A percentile compares a stretch with the other conserved stretches of the same genome.
Evolutionary conservation across 2,329 filamentous ascomycete genomes (phyloP).

Genomic region (Epichloe glyceriae): DNA sequence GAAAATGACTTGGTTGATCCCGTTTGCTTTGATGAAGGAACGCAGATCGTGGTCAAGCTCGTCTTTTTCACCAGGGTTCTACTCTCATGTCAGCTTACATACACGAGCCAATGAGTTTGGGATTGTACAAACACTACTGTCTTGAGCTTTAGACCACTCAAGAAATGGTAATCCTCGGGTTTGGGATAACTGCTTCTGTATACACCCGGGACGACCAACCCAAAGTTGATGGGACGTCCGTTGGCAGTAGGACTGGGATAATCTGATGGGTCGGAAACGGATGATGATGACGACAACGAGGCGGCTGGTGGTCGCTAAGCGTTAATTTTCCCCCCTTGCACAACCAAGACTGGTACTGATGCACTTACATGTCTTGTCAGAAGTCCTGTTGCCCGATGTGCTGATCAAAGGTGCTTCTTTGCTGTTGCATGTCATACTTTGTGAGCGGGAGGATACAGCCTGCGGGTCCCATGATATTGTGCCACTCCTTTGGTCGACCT

Average conservation of each 20-base stretch:
- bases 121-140: constrained; percentile 55
- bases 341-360: background rate
- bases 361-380: constrained; percentile 3
- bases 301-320: background rate
- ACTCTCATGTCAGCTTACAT: constrained; percentile 7
- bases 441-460: background rate
- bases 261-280: constrained; percentile 5
- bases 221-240: constrained; percentile 57
- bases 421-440: constrained; percentile 7
- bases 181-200: constrained; percentile 76
- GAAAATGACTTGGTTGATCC: constrained; percentile 62
- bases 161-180: constrained; percentile 54
- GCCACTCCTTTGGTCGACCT: constrained; percentile 12
- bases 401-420: constrained; percentile 5
- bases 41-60: constrained; percentile 37
- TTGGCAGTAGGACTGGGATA: constrained; percentile 13
- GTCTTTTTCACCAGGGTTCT: constrained; percentile 52
- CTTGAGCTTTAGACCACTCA: constrained; percentile 56
- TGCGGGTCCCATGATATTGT: constrained; percentile 9
- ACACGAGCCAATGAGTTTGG: background rate
- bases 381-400: background rate
- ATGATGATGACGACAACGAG: background rate
- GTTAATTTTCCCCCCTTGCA: background rate
- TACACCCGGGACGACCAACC: constrained; percentile 57
- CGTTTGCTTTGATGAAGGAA: constrained; percentile 50